Evolutionary conservation across 345 rosid genomes (phyloP), one percentile per base, ranked within the genome.

Genomic region (Gossypium herbaceum): DNA sequence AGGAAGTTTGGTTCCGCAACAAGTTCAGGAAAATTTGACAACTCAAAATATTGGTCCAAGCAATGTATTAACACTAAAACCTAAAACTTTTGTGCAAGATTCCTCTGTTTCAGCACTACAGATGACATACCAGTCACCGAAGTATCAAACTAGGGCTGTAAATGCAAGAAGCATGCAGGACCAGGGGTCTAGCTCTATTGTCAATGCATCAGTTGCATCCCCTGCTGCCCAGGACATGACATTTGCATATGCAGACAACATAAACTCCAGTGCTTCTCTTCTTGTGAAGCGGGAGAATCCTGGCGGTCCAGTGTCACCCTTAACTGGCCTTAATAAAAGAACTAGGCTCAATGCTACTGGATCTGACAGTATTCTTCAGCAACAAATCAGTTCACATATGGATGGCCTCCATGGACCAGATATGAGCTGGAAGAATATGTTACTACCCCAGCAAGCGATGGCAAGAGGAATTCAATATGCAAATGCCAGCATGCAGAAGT

Each of bases 281-380:
- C 87, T 80, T 73, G 90, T 88, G 55, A 95, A 88, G 75, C 89
- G 93, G 72, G 98, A 91, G 73, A 89, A 64, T 81, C 93, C 84
- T 78, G 98, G 90, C 71, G 90, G 86, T 22, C 88, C 82, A 81
- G 57, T 84, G 78, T 86, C 91, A 47, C 89, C 96, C 19, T 61
- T 89, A 76, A 81, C 99, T 66, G 78, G 80, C 75, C 67, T 73
- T 41, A 95, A 74, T 82, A 95, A 95, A 87, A 89, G 94, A 77
- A 54, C 87, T 34, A 86, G 96, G 82, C 76, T 72, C 67, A 77
- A 81, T 45, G 74, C 85, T 16, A 71, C 84, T 71, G 90, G 82
- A 73, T 76, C 91, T 72, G 97, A 91, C 79, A 88, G 88, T 60
- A 83, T 82, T 79, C 90, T 83, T 74, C 98, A 85, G 79, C 94